Evolutionary conservation across 257 asterid genomes (phyloP).

Genomic region (Ajuga chamaepitys): DNA sequence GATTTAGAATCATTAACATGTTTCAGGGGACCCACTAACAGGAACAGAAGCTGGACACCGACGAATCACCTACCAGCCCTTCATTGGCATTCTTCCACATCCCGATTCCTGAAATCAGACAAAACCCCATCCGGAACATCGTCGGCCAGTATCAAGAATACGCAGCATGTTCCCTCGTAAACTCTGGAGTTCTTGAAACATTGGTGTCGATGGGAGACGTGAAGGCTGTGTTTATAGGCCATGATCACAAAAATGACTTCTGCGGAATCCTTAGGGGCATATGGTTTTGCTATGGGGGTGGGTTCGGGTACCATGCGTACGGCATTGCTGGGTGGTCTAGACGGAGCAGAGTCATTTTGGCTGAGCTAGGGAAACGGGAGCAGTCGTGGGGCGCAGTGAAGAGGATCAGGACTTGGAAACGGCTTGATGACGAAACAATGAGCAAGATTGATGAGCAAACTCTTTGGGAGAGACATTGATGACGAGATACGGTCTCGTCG

Average conservation of each 20-base stretch:
- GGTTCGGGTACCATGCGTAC: slow-evolving; percentile 91
- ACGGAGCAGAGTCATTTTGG: slow-evolving; percentile 65
- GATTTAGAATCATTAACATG: slow-evolving; percentile 35
- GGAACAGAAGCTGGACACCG: slow-evolving; percentile 33
- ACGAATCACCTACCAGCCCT: slow-evolving; percentile 26
- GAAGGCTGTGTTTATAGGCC: slow-evolving; percentile 86
- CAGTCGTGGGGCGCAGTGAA: slow-evolving; percentile 51
- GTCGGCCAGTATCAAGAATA: slow-evolving; percentile 59
- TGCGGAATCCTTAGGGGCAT: slow-evolving; percentile 64
- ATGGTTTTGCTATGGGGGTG: slow-evolving; percentile 97
- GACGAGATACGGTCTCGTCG: no score
- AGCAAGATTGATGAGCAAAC: slow-evolving; percentile 73
- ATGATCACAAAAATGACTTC: slow-evolving; percentile 87
- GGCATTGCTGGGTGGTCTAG: slow-evolving; percentile 75
- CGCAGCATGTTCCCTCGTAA: slow-evolving; percentile 59
- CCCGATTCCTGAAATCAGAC: slow-evolving; percentile 82
- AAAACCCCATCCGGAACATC: slow-evolving; percentile 52
- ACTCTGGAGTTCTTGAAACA: slow-evolving; percentile 65
- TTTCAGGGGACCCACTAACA: slow-evolving; percentile 48
- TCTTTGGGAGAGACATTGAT: slow-evolving; percentile 53
- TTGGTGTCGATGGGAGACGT: slow-evolving; percentile 63
- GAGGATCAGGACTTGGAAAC: slow-evolving; percentile 80
- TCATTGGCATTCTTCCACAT: slow-evolving; percentile 89
- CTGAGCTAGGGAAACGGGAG: slow-evolving; percentile 60
- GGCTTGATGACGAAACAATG: slow-evolving; percentile 51